Base-by-base conservation (phyloP, 2,329 filamentous ascomycete genomes). In the Exophiala alcalophila region DNA sequence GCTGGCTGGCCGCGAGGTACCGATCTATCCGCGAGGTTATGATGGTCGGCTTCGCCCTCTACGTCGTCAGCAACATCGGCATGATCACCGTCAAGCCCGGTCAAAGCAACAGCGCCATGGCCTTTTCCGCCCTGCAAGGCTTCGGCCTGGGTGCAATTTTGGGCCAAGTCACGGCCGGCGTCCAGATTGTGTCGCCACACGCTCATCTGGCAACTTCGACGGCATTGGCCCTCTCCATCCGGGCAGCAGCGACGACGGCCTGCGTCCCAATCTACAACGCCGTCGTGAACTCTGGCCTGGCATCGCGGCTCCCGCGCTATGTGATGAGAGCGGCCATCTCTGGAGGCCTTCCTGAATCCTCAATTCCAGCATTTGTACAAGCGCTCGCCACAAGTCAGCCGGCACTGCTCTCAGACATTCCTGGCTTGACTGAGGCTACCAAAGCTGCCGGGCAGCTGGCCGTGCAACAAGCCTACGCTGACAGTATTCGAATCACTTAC, bases 351-450 rank as follows among this genome's bases (percentile, higher is more conserved):
- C 44, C 44, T 9, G 21, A 9, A 6, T 12, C 20, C 7, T 36
- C 33, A 7, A 15, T 36, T 11, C 11, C 9, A 14, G n/a, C 15
- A 6, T 48, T 41, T 16, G n/a, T 44, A 10, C 9, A 30, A 12
- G 40, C 24, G 18, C 31, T 48, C 15, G 18, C 31, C 8, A 18
- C 19, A 20, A 15, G 14, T 49, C 54, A 21, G 48, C 50, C 46
- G 5, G 20, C 20, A 15, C 30, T 3, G 8, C 19, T 44, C n/a
- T 9, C 23, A 5, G 10, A 32, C 10, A 32, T 42, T 19, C 16
- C 19, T n/a, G 37, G 35, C 11, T 12, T 41, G 11, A 27, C 21
- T 20, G 36, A 43, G 7, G 16, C 30, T 11, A 37, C 30, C 15
- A 48, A 32, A 5, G 6, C 15, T 20, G 23, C 23, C 15, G 40